phyloP scores from a whole-genome alignment of 257 asterid species.

The Petunia axillaris region DNA sequence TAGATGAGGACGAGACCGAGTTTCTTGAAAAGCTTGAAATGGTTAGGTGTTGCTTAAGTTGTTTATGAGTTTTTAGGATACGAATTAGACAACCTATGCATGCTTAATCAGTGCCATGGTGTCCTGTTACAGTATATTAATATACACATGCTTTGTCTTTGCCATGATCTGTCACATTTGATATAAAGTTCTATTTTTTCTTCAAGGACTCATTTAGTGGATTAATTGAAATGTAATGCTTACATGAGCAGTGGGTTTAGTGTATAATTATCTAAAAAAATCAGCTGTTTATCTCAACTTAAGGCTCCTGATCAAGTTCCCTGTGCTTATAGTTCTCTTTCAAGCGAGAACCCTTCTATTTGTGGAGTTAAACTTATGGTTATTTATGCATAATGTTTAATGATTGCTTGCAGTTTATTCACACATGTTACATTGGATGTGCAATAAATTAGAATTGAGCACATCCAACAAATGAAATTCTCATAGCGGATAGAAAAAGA shows the following conservation, averaged over 20 bases:
- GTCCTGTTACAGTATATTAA: constrained; percentile 1
- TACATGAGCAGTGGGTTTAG: neutral
- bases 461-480: neutral
- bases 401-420: neutral
- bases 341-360: neutral
- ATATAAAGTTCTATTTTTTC: neutral
- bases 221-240: neutral
- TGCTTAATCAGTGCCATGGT: neutral
- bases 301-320: neutral
- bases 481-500: neutral
- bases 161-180: neutral
- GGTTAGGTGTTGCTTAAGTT: constrained; percentile 49
- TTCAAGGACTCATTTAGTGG: neutral
- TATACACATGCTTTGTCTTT: neutral
- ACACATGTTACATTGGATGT: neutral
- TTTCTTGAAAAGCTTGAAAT: constrained; percentile 78
- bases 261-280: neutral
- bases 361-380: neutral
- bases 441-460: neutral
- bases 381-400: constrained; percentile 8
- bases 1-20: constrained; percentile 97
- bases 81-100: neutral
- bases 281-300: neutral
- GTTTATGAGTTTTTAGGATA: neutral
- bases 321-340: neutral